phyloP scores from a whole-genome alignment of 108 stramenopile species.

The Nitzschia inconspicua region DNA sequence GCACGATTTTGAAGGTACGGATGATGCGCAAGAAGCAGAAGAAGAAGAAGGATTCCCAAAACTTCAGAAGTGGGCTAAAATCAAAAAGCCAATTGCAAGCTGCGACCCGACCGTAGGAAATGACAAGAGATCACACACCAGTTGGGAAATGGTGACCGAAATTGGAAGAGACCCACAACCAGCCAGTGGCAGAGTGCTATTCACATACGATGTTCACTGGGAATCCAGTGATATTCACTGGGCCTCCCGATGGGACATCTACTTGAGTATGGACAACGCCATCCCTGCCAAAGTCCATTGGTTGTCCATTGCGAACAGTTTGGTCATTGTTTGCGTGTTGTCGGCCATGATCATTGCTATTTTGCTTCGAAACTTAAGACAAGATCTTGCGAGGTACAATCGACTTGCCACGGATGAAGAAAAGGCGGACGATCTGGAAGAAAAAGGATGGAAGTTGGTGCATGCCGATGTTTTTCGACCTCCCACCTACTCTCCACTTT shows the following conservation, averaged over 20 bases:
- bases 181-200: conserved; percentile 81
- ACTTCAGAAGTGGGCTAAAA: conserved; percentile 40
- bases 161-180: conserved; percentile 56
- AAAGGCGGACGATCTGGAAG: conserved; percentile 93
- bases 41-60: conserved; percentile 9
- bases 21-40: conserved; percentile 39
- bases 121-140: conserved; percentile 48
- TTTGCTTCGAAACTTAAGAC: conserved; percentile 84
- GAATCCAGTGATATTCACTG: conserved; percentile 73
- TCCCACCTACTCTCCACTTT: conserved; percentile 80
- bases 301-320: conserved; percentile 88
- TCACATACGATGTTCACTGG: conserved; percentile 97
- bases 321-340: conserved; percentile 93
- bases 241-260: conserved; percentile 98
- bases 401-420: conserved; percentile 91
- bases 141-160: conserved; percentile 78
- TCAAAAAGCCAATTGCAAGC: conserved; percentile 66
- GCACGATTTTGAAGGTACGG: conserved; percentile 76
- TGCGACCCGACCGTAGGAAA: conserved; percentile 42
- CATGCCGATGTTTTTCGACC: conserved; percentile 97
- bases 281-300: conserved; percentile 94
- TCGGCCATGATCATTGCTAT: conserved; percentile 95
- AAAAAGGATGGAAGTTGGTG: conserved; percentile 98
- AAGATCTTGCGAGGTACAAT: conserved; percentile 88
- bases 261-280: conserved; percentile 92